Evolutionary conservation across 2,329 filamentous ascomycete species (phyloP), one percentile per base, ranked within the genome.

Genomic region (Cladorrhinum sp.): DNA sequence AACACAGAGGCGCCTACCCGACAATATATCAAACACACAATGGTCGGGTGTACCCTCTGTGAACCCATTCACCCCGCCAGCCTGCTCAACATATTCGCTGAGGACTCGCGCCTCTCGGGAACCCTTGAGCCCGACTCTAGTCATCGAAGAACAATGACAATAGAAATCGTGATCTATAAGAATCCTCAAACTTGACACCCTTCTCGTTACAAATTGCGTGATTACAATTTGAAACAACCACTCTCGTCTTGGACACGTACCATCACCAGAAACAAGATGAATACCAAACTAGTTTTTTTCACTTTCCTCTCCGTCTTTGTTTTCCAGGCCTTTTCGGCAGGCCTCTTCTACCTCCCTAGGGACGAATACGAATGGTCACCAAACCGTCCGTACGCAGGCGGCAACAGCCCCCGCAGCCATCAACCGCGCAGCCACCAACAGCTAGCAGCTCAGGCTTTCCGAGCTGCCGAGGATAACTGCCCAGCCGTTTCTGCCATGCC

Each of bases 401-500:
- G n/a, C n/a, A n/a, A n/a, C n/a, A 56, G 21, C 16, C 16, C 26
- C 20, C 21, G 36, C 33, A 48, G 23, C 36, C 26, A 30, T 57
- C 48, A 48, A 53, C n/a, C n/a, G 36, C 30, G 28, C 42, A 53
- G n/a, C 63, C 30, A 52, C 30, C 46, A 55, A 53, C 55, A 55
- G 36, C 6, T 16, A 16, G 36, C 36, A 42, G 36, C 36, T 8
- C 6, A 16, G 16, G 36, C 10, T 12, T 42, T 42, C 16, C 10
- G 14, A 4, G 58, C 42, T 5, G 18, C 53, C 7, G 46, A 5
- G 2, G 60, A 24, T 3, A 24, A 46, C 14, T 65, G 64, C 24
- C 46, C 62, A 14, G 14, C 61, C 8, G 62, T 54, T 1, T 53
- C 30, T 51, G 53, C 56, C 14, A 61, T 65, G 18, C 64, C 64